These are phyloP conservation scores for Hordeum marinum DNA, from an alignment of 176 grass and related monocot species.

Conservation along the genomic window DNA sequence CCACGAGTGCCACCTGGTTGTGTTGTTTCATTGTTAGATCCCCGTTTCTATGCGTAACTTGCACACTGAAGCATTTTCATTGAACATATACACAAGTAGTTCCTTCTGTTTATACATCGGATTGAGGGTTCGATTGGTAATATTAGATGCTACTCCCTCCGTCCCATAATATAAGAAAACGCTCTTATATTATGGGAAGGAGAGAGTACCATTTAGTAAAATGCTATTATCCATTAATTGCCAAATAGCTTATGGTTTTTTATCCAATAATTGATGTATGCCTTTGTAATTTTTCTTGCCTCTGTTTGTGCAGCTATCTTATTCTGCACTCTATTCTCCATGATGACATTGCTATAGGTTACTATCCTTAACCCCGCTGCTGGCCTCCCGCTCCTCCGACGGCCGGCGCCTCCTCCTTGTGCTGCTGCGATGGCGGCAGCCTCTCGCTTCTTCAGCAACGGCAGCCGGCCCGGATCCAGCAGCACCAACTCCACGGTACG, in stretches of 20 bases:
- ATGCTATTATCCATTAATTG: background rate
- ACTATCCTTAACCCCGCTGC: background rate
- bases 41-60: background rate
- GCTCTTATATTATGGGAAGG: too few species aligned
- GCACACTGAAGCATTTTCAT: background rate
- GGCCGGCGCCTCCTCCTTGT: background rate
- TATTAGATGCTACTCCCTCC: too few species aligned
- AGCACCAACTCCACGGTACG: background rate
- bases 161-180: too few species aligned
- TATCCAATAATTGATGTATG: too few species aligned
- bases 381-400: background rate
- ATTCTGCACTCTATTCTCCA: background rate
- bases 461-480: background rate
- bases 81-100: background rate
- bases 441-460: background rate
- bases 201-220: too few species aligned
- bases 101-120: background rate
- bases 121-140: too few species aligned
- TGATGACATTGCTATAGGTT: background rate
- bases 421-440: background rate
- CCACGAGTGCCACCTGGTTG: too few species aligned
- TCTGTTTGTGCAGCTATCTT: background rate
- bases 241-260: too few species aligned
- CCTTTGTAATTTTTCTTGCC: background rate
- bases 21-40: background rate